Conservation (phyloP, 2,329 filamentous ascomycete species). For the Fusarium subglutinans region DNA sequence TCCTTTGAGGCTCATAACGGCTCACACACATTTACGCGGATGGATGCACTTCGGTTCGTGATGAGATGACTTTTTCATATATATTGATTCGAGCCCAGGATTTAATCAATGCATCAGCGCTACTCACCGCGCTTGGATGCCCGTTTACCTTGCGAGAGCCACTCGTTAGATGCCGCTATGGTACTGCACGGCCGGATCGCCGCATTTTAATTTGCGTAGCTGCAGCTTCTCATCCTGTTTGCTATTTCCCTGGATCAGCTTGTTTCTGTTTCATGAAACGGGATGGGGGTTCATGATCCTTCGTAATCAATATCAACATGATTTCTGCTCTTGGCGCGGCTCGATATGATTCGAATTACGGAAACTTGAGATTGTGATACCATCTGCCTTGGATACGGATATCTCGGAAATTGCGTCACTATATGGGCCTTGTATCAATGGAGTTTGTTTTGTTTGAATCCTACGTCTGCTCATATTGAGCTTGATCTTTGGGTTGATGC, state of each 20-base stretch:
- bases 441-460: not conserved
- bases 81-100: constrained; percentile 22
- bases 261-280: constrained; percentile 36
- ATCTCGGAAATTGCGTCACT: constrained; percentile 2
- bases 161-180: constrained; percentile 1
- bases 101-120: constrained; percentile 17
- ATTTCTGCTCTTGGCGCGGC: not conserved
- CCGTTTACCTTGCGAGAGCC: not conserved
- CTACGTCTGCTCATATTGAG: not conserved
- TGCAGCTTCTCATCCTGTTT: constrained; percentile 17
- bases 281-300: constrained; percentile 13
- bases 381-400: not conserved
- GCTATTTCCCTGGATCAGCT: constrained; percentile 9
- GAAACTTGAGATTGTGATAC: not conserved
- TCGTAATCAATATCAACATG: constrained; percentile 1
- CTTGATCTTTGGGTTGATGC: not conserved
- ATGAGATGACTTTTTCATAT: constrained; percentile 17
- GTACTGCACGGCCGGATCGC: constrained; percentile 14
- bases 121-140: not conserved
- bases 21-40: not conserved
- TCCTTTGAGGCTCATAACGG: not conserved
- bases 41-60: not conserved
- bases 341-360: not conserved
- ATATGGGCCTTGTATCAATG: not conserved
- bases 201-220: constrained; percentile 5